These are phyloP conservation scores for Dactylellina leptospora DNA, from an alignment of 2,329 filamentous ascomycete genomes.

Conservation along the genomic window DNA sequence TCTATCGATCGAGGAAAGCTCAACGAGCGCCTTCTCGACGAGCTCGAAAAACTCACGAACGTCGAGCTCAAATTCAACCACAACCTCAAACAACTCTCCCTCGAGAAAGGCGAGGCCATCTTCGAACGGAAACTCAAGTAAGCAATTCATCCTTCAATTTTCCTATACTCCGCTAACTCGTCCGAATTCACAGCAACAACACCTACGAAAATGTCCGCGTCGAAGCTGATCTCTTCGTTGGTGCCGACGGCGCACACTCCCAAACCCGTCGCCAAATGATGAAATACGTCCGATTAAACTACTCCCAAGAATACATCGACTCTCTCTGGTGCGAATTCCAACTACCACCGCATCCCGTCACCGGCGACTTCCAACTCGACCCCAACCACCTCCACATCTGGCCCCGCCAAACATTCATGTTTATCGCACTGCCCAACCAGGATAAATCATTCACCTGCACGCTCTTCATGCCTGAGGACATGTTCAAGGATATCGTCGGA, in stretches of 20 bases:
- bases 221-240: slow-evolving; percentile 89
- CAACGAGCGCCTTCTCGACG: slow-evolving; percentile 83
- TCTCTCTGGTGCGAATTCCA: slow-evolving; percentile 97
- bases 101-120: slow-evolving; percentile 81
- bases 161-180: background rate
- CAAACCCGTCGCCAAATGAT: slow-evolving; percentile 91
- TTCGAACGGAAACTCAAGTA: slow-evolving; percentile 68
- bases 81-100: slow-evolving; percentile 90
- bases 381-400: slow-evolving; percentile 97
- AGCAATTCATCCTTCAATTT: background rate
- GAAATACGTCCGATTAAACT: slow-evolving; percentile 89
- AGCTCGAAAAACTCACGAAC: slow-evolving; percentile 83
- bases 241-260: slow-evolving; percentile 94
- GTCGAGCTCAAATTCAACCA: slow-evolving; percentile 93
- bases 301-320: slow-evolving; percentile 93
- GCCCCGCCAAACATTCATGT: slow-evolving; percentile 95
- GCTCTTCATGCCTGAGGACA: slow-evolving; percentile 79
- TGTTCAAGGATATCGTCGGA: slow-evolving; percentile 72
- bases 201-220: slow-evolving; percentile 66
- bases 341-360: slow-evolving; percentile 68
- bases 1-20: slow-evolving; percentile 85
- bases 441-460: slow-evolving; percentile 96
- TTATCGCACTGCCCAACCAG: slow-evolving; percentile 91
- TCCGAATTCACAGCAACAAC: no score
- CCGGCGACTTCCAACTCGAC: slow-evolving; percentile 76